These are phyloP conservation scores for Acanthamoeba healyi DNA, from an alignment of 208 protist genomes.

Conservation along the genomic window DNA sequence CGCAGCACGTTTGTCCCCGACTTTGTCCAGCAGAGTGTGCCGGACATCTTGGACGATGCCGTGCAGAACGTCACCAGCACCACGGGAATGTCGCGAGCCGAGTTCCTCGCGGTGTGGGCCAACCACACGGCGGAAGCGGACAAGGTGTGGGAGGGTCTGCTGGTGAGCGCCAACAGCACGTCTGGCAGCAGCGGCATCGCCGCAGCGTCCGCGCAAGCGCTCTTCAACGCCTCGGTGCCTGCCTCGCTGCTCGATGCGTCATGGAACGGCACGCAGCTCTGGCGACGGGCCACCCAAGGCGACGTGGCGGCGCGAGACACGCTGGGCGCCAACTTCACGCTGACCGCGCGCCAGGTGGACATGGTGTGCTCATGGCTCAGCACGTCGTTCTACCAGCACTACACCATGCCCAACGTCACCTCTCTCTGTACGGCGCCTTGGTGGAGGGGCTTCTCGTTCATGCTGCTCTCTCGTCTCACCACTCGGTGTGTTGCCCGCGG, in stretches of 20 bases:
- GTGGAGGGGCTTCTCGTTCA: too few species aligned
- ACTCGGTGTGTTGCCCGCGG: not conserved
- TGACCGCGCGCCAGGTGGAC: not conserved
- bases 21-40: conserved; percentile 22
- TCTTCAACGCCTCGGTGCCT: not conserved
- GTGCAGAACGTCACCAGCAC: not conserved
- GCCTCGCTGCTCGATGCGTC: not conserved
- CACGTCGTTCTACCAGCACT: not conserved
- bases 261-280: not conserved
- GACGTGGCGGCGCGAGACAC: not conserved
- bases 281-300: conserved; percentile 5
- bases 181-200: not conserved
- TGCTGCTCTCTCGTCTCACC: not conserved
- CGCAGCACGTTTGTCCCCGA: not conserved
- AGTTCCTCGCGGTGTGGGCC: conserved; percentile 1
- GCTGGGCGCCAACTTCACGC: not conserved
- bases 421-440: not conserved
- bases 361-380: conserved; percentile 1
- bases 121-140: not conserved
- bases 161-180: conserved; percentile 11
- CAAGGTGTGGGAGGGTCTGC: not conserved
- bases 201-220: not conserved
- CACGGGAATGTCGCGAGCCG: not conserved
- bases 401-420: not conserved
- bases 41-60: not conserved